Percentiles rank a stretch among this genome's conserved stretches.
phyloP scores from a whole-genome alignment of 495 filamentous ascomycete genomes.

The Neurospora sp. region DNA sequence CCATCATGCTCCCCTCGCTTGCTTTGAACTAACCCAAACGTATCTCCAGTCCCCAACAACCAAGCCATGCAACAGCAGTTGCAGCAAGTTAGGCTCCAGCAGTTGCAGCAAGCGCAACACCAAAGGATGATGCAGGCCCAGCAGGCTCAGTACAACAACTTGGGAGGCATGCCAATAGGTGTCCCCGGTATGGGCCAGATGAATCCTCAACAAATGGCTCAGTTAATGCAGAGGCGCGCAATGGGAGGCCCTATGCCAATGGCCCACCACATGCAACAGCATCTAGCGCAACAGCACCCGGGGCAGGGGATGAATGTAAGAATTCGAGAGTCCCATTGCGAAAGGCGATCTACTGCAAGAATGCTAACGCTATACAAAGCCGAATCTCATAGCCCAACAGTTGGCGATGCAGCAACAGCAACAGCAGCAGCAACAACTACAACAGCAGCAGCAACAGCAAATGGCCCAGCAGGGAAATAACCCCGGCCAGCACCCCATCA shows the following conservation, averaged over 20 bases:
- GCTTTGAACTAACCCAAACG: slow-evolving; percentile 3
- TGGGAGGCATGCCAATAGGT: slow-evolving; percentile 47
- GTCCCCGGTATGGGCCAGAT: slow-evolving; percentile 46
- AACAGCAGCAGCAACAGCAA: slow-evolving; percentile 42
- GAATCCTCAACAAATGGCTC: slow-evolving; percentile 14
- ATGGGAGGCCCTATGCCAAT: slow-evolving; percentile 33
- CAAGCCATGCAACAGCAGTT: slow-evolving; percentile 43
- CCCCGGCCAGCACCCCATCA: slow-evolving; percentile 34
- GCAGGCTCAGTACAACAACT: slow-evolving; percentile 29
- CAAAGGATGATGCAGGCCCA: slow-evolving; percentile 41
- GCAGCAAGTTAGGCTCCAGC: slow-evolving; percentile 26
- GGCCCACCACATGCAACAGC: slow-evolving; percentile 34
- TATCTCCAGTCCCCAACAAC: slow-evolving; percentile 37
- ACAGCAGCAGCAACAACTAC: slow-evolving; percentile 40
- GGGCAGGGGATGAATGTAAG: slow-evolving; percentile 35
- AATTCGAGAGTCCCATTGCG: slow-evolving; percentile 2
- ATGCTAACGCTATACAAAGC: not conserved
- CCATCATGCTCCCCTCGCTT: not conserved
- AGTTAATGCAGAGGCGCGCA: slow-evolving; percentile 14
- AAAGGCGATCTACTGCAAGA: slow-evolving; percentile 5
- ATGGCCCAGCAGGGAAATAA: slow-evolving; percentile 30
- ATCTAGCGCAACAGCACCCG: slow-evolving; percentile 33
- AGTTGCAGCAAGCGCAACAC: slow-evolving; percentile 36
- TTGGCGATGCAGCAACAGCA: slow-evolving; percentile 21
- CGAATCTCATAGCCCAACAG: slow-evolving; percentile 17